These are phyloP conservation scores for Cylindrotheca closterium DNA, from an alignment of 108 stramenopile genomes.

Conservation along the genomic window DNA sequence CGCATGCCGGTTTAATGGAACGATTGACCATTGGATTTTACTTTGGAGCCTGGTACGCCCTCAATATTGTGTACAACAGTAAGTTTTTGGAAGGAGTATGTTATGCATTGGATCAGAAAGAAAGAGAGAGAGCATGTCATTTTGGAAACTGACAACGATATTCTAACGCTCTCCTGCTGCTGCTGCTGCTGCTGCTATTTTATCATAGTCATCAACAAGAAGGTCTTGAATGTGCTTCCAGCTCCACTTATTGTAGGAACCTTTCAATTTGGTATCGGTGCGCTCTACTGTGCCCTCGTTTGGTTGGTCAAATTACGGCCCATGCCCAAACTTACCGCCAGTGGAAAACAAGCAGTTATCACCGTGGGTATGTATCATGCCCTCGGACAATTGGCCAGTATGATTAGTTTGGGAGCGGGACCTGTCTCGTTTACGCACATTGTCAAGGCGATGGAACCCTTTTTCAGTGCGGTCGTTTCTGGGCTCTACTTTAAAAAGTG, in stretches of 20 bases:
- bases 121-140: no score
- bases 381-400: constrained; percentile 78
- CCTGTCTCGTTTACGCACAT: constrained; percentile 89
- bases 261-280: constrained; percentile 88
- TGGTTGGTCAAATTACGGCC: constrained; percentile 76
- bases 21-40: constrained; percentile 61
- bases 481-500: constrained; percentile 74
- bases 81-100: no score
- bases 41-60: constrained; percentile 95
- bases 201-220: constrained; percentile 87
- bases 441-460: constrained; percentile 91
- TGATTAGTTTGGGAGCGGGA: constrained; percentile 80
- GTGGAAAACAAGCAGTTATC: constrained; percentile 42
- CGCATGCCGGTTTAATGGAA: constrained; percentile 1
- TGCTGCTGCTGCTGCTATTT: no score
- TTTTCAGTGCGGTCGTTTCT: constrained; percentile 83
- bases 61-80: constrained; percentile 97
- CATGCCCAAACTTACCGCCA: constrained; percentile 46
- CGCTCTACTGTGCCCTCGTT: constrained; percentile 67
- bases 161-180: no score
- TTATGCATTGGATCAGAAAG: no score
- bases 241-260: constrained; percentile 89
- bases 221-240: constrained; percentile 86
- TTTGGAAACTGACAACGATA: no score
- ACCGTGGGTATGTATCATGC: constrained; percentile 85